Conservation (phyloP, 768 basidiomycete genomes). For the Tricholoma sp. region DNA sequence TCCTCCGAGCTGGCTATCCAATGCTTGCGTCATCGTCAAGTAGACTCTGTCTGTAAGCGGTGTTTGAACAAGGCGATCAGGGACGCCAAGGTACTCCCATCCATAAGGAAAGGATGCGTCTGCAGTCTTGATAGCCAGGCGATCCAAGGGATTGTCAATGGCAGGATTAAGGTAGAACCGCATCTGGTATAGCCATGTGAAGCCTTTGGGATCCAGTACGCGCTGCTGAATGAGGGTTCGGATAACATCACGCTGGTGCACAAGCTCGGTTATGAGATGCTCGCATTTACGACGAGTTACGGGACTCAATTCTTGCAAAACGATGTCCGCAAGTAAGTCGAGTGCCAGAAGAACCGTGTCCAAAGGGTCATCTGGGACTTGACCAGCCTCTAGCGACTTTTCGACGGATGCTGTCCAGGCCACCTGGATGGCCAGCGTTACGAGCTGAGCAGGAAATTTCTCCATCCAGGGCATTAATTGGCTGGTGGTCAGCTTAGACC, state of each 20-base stretch:
- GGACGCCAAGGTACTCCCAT: constrained; percentile 97
- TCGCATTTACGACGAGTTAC: constrained; percentile 98
- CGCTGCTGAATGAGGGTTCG: constrained; percentile 69
- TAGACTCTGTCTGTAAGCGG: constrained; percentile 97
- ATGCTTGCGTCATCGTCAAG: constrained; percentile 91
- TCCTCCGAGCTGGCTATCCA: constrained; percentile 93
- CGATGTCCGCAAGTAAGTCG: constrained; percentile 95
- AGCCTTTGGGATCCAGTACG: constrained; percentile 62
- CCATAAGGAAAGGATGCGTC: constrained; percentile 95
- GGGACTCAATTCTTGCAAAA: constrained; percentile 81
- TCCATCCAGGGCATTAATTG: constrained; percentile 88
- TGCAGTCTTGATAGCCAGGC: constrained; percentile 78
- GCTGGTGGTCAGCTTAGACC: constrained; percentile 51
- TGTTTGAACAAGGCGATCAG: constrained; percentile 96
- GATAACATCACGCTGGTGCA: constrained; percentile 95
- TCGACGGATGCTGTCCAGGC: constrained; percentile 92
- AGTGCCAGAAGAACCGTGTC: constrained; percentile 76
- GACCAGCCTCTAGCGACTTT: constrained; percentile 49
- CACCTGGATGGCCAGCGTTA: constrained; percentile 92
- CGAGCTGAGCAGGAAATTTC: constrained; percentile 91
- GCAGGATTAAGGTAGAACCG: constrained; percentile 85
- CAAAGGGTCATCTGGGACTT: constrained; percentile 60
- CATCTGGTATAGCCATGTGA: constrained; percentile 98
- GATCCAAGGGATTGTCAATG: constrained; percentile 72
- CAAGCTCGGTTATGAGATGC: constrained; percentile 96